Evolutionary conservation across 257 asterid genomes (phyloP), one percentile per base, ranked within the genome.

Genomic region (Solanum chiquidenum): DNA sequence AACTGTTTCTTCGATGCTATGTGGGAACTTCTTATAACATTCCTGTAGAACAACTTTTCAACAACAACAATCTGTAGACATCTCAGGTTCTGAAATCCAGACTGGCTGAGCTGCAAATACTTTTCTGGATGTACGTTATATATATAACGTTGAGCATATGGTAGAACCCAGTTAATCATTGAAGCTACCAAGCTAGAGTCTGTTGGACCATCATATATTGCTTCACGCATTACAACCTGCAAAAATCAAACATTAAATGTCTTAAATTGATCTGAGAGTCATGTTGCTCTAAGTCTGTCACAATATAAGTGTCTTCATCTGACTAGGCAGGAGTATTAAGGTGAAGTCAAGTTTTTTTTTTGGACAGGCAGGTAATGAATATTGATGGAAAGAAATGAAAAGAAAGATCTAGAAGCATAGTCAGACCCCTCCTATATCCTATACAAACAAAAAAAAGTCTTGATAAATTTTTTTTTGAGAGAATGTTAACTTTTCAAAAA

Each of bases 61-160:
- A 94, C 98, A 37, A 91, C 98, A 83, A 91, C 89, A 87, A 96
- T 89, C 93, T 90, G 92, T 34, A 96, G 92, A 76, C 90, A 74
- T 85, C 88, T 91, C 62, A 96, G 87, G 86, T 86, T 89, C 90
- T 92, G 94, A 88, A 95, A 93, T 87, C 89, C 92, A 87, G 95
- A 91, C 88, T 91, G 92, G 92, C 92, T 92, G 87, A 95, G 93
- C 86, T 93, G 91, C 86, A 83, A 83, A 91, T 93, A 95, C 89
- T 92, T 92, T 80, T 94, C 95, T 12, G 93, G 92, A 73, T 96
- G 92, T 1, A 84, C 38, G 60, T 86, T 91, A 86, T 68, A 90
- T 72, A 95, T 86, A 90, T 97, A 97, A 88, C 99, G 98, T 88
- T 97, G 99, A 87, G 97, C 99, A 93, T 92, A 97, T 86, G 99